Conservation (phyloP, 306 rosid genomes). For the Cucurbita maxima region DNA sequence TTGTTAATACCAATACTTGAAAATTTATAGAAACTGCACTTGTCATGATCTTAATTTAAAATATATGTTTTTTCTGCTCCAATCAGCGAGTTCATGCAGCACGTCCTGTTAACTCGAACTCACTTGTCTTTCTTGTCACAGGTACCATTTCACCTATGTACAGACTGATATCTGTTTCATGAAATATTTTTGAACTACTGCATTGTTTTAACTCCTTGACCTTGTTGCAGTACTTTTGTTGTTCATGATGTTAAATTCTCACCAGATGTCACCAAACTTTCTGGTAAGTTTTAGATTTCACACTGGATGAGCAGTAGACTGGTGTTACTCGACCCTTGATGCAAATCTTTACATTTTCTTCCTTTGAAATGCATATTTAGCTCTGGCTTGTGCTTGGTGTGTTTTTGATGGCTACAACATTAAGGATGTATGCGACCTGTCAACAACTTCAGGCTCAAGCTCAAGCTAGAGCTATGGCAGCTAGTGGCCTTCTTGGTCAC, state of each 20-base stretch:
- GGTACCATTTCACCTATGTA: constrained; percentile 25
- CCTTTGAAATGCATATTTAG: constrained; percentile 19
- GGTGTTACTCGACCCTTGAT: not conserved
- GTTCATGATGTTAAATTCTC: constrained; percentile 83
- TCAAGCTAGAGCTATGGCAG: constrained; percentile 81
- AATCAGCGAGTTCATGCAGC: constrained; percentile 56
- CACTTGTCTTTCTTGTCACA: constrained; percentile 89
- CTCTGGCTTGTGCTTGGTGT: constrained; percentile 97
- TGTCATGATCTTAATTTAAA: not conserved
- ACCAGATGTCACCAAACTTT: constrained; percentile 93
- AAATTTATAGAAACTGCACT: not conserved
- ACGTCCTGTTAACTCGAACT: constrained; percentile 71
- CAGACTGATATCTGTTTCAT: not conserved
- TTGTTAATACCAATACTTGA: not conserved
- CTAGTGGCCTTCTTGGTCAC: constrained; percentile 80
- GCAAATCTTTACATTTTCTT: not conserved
- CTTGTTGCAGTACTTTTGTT: constrained; percentile 60
- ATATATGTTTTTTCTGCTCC: not conserved
- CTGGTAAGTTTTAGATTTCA: constrained; percentile 41
- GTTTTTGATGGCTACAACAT: constrained; percentile 87
- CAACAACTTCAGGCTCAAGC: constrained; percentile 98
- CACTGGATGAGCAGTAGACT: not conserved
- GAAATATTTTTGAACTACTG: not conserved
- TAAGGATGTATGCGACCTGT: constrained; percentile 96
- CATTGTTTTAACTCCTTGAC: constrained; percentile 4